phyloP scores from a whole-genome alignment of 306 rosid species.

The Rosa multiflora region DNA sequence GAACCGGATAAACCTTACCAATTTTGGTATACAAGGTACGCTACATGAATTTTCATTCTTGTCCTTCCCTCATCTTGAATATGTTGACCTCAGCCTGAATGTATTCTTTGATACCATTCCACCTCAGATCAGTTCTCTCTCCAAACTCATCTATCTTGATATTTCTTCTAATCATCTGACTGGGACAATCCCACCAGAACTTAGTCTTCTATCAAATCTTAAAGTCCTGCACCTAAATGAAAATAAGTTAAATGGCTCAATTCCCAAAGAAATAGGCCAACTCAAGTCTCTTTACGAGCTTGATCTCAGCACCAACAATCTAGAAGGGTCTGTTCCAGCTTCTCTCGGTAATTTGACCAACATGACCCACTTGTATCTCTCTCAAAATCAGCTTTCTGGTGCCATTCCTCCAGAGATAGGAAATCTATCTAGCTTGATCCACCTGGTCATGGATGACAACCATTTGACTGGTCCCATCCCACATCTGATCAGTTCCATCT shows the following conservation, averaged over 20 bases:
- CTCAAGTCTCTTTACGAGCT: neutral
- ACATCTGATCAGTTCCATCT: neutral
- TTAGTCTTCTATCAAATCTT: constrained; percentile 1
- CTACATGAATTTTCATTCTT: neutral
- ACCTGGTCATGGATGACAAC: neutral
- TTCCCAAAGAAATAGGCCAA: constrained; percentile 8
- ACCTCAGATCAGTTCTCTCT: neutral
- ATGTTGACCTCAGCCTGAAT: neutral
- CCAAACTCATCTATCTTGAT: neutral
- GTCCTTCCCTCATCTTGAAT: neutral
- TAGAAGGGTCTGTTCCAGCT: too few species aligned
- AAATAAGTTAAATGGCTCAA: constrained; percentile 18
- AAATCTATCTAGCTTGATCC: too few species aligned
- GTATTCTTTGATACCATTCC: neutral
- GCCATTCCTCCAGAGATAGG: neutral
- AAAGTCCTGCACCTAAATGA: neutral
- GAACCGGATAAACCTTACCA: neutral
- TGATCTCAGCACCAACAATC: too few species aligned
- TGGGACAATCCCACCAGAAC: constrained; percentile 7
- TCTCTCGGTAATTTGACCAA: too few species aligned
- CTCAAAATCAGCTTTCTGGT: neutral
- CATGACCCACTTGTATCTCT: too few species aligned
- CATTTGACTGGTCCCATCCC: neutral
- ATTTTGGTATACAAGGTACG: neutral
- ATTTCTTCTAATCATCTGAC: neutral